A percentile compares a stretch with the other conserved stretches of the same genome.
These are phyloP conservation scores for Ogataea ramenticola DNA, from an alignment of 805 yeast genomes.

Conservation along the genomic window DNA sequence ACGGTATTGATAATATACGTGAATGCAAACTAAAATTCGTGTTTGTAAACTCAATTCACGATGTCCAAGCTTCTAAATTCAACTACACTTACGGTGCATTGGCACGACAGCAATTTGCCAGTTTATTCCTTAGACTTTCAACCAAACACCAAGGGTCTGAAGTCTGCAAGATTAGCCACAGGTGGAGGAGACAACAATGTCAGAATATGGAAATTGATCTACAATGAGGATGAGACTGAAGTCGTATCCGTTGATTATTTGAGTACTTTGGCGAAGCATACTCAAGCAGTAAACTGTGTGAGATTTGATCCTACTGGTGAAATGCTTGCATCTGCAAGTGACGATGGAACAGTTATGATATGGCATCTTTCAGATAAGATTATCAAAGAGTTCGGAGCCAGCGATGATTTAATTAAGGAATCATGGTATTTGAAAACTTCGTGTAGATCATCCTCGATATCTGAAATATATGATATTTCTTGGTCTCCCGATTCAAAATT, in stretches of 20 bases:
- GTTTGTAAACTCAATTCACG: background rate
- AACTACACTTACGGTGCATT: conserved; percentile 50
- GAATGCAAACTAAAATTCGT: too few relatives aligned
- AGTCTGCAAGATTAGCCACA: conserved; percentile 57
- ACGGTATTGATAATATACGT: too few relatives aligned
- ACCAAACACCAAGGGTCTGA: conserved; percentile 24
- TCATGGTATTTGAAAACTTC: conserved; percentile 64
- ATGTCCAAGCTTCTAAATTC: conserved; percentile 22
- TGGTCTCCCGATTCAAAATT: conserved; percentile 86
- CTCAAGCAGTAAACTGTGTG: conserved; percentile 91
- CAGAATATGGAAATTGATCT: conserved; percentile 35
- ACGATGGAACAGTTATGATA: conserved; percentile 81
- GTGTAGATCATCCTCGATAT: conserved; percentile 47
- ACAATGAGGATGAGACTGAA: conserved; percentile 14
- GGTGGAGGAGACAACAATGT: conserved; percentile 94
- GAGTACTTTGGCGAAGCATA: conserved; percentile 78
- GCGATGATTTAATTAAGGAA: conserved; percentile 50
- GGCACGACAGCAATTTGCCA: conserved; percentile 74
- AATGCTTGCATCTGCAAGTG: conserved; percentile 83
- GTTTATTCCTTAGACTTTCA: conserved; percentile 65
- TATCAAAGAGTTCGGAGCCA: conserved; percentile 54
- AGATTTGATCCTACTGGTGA: conserved; percentile 70
- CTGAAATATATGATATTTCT: conserved; percentile 83
- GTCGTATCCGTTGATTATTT: conserved; percentile 55
- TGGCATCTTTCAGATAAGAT: conserved; percentile 61